Conservation (phyloP, 2,329 filamentous ascomycete genomes). For the Fusarium armeniacum region DNA sequence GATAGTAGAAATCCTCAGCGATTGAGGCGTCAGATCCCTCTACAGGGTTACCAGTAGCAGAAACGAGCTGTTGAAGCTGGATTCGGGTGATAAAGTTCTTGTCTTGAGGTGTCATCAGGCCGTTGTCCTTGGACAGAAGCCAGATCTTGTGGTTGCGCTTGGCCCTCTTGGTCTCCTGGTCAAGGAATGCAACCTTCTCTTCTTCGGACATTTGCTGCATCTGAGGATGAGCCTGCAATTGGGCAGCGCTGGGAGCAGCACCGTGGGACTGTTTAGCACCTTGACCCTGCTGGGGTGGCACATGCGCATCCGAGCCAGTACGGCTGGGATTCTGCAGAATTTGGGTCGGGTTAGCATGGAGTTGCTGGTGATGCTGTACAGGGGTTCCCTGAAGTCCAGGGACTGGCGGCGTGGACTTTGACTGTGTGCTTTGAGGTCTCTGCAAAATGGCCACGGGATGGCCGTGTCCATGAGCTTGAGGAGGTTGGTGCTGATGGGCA, state of each 20-base stretch:
- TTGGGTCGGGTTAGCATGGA: slow-evolving; percentile 74
- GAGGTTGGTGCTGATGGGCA: slow-evolving; percentile 51
- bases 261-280: slow-evolving; percentile 64
- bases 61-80: slow-evolving; percentile 94
- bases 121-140: slow-evolving; percentile 91
- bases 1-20: slow-evolving; percentile 97
- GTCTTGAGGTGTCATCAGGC: slow-evolving; percentile 98
- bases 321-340: slow-evolving; percentile 85
- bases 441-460: slow-evolving; percentile 70
- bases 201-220: slow-evolving; percentile 83
- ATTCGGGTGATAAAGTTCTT: slow-evolving; percentile 99
- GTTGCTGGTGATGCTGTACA: slow-evolving; percentile 56
- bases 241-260: slow-evolving; percentile 59
- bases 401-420: slow-evolving; percentile 58
- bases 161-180: slow-evolving; percentile 92
- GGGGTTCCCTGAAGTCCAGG: slow-evolving; percentile 49
- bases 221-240: slow-evolving; percentile 55
- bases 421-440: slow-evolving; percentile 62
- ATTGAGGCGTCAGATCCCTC: slow-evolving; percentile 86
- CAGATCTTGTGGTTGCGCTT: slow-evolving; percentile 99
- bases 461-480: slow-evolving; percentile 56
- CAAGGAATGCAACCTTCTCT: slow-evolving; percentile 84
- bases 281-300: slow-evolving; percentile 54
- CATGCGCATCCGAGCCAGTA: slow-evolving; percentile 64
- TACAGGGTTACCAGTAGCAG: slow-evolving; percentile 88